phyloP scores from a whole-genome alignment of 2,329 filamentous ascomycete genomes.

The Bipolaris bicolor region DNA sequence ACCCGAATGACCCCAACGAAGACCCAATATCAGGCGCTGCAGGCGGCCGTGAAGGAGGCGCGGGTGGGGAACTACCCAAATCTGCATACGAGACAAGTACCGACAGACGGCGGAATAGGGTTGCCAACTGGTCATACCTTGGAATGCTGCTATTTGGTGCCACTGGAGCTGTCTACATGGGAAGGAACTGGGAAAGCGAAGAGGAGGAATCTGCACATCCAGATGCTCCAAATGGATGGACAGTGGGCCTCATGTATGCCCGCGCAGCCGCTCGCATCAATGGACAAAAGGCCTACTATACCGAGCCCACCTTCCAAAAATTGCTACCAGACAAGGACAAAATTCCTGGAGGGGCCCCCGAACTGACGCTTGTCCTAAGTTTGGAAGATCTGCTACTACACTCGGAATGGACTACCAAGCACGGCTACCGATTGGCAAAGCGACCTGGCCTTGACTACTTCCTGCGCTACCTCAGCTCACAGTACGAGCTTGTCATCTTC shows the following conservation, averaged over 20 bases:
- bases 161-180: slow-evolving; percentile 73
- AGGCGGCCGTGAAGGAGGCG: slow-evolving; percentile 53
- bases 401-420: slow-evolving; percentile 91
- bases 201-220: slow-evolving; percentile 72
- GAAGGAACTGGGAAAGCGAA: slow-evolving; percentile 81
- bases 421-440: slow-evolving; percentile 95
- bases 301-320: slow-evolving; percentile 93
- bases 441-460: slow-evolving; percentile 97
- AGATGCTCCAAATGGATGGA: slow-evolving; percentile 82
- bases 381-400: slow-evolving; percentile 94
- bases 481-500: slow-evolving; percentile 97
- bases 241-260: slow-evolving; percentile 75
- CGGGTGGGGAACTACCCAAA: slow-evolving; percentile 71
- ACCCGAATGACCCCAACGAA: slow-evolving; percentile 52
- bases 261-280: slow-evolving; percentile 76
- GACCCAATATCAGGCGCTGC: slow-evolving; percentile 52
- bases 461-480: slow-evolving; percentile 92
- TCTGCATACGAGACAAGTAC: slow-evolving; percentile 89
- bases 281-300: slow-evolving; percentile 87
- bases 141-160: slow-evolving; percentile 63
- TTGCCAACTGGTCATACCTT: slow-evolving; percentile 77
- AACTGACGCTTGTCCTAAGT: slow-evolving; percentile 90
- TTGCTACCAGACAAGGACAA: slow-evolving; percentile 78
- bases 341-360: slow-evolving; percentile 67
- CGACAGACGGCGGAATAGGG: slow-evolving; percentile 77